Conservation (phyloP, 2,329 filamentous ascomycete species). For the Metarhizium brunneum region DNA sequence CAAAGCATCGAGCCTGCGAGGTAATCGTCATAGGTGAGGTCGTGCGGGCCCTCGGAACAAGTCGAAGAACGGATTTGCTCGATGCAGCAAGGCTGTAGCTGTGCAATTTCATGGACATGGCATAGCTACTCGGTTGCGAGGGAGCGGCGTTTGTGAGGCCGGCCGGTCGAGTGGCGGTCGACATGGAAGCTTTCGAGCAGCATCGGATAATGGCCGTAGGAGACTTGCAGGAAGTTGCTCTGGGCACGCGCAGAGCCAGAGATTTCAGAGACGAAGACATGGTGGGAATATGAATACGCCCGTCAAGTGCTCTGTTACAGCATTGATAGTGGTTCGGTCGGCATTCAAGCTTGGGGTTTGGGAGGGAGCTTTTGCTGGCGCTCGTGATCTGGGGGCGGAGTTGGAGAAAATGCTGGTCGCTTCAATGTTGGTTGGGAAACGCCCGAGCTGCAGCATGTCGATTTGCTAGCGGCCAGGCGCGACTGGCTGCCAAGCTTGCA, state of each 20-base stretch:
- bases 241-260: conserved; percentile 22
- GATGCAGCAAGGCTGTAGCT: neutral
- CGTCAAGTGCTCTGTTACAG: neutral
- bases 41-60: conserved; percentile 2
- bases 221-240: conserved; percentile 10
- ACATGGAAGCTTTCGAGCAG: conserved; percentile 20
- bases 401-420: conserved; percentile 1
- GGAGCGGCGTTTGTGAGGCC: conserved; percentile 13
- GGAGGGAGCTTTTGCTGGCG: neutral
- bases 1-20: conserved; percentile 9
- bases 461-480: neutral
- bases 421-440: neutral
- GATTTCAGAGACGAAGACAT: conserved; percentile 24
- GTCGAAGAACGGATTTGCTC: conserved; percentile 2
- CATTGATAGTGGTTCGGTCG: neutral
- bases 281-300: neutral
- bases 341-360: neutral
- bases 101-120: neutral
- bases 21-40: conserved; percentile 1
- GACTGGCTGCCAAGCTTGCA: too few species aligned
- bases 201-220: conserved; percentile 15
- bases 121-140: conserved; percentile 6
- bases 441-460: neutral
- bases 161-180: conserved; percentile 12
- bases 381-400: neutral